phyloP scores from a whole-genome alignment of 208 protist genomes.

The Balamuthia mandrillaris region DNA sequence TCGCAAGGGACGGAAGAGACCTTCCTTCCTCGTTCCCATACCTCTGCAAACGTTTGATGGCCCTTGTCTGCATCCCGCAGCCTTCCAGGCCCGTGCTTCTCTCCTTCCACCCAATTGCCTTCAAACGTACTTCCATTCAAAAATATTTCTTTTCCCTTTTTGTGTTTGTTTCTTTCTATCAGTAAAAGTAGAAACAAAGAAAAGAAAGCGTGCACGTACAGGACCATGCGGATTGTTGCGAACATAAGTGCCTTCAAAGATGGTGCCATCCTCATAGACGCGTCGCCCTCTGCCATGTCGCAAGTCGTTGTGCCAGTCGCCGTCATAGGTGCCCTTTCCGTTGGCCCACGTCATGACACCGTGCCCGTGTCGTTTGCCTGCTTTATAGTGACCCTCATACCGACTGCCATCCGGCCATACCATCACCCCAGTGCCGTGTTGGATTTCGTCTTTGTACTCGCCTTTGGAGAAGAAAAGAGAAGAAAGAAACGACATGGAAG shows the following conservation, averaged over 20 bases:
- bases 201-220: background rate
- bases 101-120: too few relatives aligned
- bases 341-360: slow-evolving; percentile 6
- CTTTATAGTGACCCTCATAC: background rate
- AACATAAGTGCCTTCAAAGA: background rate
- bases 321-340: background rate
- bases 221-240: background rate
- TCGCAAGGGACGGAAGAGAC: too few relatives aligned
- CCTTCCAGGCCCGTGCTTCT: too few relatives aligned
- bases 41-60: too few relatives aligned
- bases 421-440: background rate
- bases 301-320: background rate
- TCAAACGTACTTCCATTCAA: too few relatives aligned
- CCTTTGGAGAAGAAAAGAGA: background rate
- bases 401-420: background rate
- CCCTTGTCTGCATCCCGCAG: too few relatives aligned
- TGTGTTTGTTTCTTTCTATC: too few relatives aligned
- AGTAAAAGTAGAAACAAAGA: too few relatives aligned
- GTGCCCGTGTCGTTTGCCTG: background rate
- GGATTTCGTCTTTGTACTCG: slow-evolving; percentile 1
- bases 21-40: too few relatives aligned
- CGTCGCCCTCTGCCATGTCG: background rate
- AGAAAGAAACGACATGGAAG: background rate
- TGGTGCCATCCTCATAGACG: background rate
- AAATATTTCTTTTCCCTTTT: too few relatives aligned